These are phyloP conservation scores for Rhodosporidiobolus odoratus DNA, from an alignment of 768 basidiomycete genomes.

Conservation along the genomic window DNA sequence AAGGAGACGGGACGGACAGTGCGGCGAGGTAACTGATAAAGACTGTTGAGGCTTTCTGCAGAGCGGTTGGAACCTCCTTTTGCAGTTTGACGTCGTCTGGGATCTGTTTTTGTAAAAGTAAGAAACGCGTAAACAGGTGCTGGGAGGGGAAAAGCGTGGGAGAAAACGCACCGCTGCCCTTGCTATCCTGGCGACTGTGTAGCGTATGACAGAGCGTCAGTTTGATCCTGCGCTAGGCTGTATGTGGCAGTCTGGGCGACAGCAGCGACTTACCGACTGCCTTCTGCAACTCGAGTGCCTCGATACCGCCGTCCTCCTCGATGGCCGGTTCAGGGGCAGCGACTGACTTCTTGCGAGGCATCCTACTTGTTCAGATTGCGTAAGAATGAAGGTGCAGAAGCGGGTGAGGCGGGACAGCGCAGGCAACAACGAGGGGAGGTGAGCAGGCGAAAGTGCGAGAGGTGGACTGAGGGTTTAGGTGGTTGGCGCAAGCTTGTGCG, in stretches of 20 bases:
- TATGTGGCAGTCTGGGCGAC: too few species aligned
- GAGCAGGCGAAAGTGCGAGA: neutral
- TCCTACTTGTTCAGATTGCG: neutral
- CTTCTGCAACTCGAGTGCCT: conserved; percentile 82
- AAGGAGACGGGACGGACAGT: conserved; percentile 42
- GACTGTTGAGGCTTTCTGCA: conserved; percentile 83
- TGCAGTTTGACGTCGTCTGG: conserved; percentile 80
- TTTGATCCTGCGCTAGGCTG: too few species aligned
- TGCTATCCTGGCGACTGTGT: conserved; percentile 16
- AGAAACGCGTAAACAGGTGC: neutral
- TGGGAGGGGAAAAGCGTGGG: neutral
- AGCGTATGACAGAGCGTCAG: too few species aligned
- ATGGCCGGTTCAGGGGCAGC: neutral
- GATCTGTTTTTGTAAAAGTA: conserved; percentile 53
- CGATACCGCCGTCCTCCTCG: conserved; percentile 71
- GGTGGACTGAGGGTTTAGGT: too few species aligned
- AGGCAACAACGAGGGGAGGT: neutral
- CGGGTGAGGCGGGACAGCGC: neutral
- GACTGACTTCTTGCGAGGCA: conserved; percentile 11
- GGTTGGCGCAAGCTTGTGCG: too few species aligned
- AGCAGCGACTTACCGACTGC: conserved; percentile 62
- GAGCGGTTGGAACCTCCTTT: conserved; percentile 77
- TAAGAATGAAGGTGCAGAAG: neutral
- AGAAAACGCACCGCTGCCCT: conserved; percentile 7
- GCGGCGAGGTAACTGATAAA: conserved; percentile 90